Evolutionary conservation across 139 green algal species (phyloP).

Genomic region (Chlorella sp.): DNA sequence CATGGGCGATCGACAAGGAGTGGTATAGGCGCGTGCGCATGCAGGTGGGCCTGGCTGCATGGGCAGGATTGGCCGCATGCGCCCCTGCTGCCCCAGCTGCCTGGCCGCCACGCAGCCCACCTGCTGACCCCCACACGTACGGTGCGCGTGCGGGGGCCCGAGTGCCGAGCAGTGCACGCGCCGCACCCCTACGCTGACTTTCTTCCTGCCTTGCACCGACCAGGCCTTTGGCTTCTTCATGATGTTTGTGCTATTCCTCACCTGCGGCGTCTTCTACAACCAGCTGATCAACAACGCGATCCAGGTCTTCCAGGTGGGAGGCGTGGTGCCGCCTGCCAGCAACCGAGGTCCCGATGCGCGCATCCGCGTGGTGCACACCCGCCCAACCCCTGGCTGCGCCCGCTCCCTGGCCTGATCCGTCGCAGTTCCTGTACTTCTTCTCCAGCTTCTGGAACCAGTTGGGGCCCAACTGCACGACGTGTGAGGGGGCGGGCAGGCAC

Average conservation of each 20-base stretch:
- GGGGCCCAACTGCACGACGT: constrained; percentile 58
- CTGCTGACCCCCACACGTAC: too few relatives aligned
- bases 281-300: constrained; percentile 34
- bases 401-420: neutral
- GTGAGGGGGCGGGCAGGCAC: too few relatives aligned
- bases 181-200: too few relatives aligned
- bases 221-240: constrained; percentile 59
- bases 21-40: constrained; percentile 58
- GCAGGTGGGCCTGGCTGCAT: too few relatives aligned
- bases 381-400: neutral
- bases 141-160: too few relatives aligned
- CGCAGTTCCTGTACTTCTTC: constrained; percentile 82
- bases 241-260: constrained; percentile 54
- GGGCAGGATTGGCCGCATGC: too few relatives aligned
- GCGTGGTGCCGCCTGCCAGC: neutral
- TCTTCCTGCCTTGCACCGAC: too few relatives aligned
- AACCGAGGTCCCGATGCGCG: too few relatives aligned
- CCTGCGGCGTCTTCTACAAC: constrained; percentile 57
- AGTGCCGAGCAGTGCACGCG: too few relatives aligned
- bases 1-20: constrained; percentile 62
- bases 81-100: too few relatives aligned
- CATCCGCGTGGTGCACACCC: too few relatives aligned
- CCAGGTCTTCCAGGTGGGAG: constrained; percentile 24
- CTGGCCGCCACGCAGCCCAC: too few relatives aligned
- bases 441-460: constrained; percentile 81